These are phyloP conservation scores for Quercus alba DNA, from an alignment of 306 rosid genomes.

Conservation along the genomic window DNA sequence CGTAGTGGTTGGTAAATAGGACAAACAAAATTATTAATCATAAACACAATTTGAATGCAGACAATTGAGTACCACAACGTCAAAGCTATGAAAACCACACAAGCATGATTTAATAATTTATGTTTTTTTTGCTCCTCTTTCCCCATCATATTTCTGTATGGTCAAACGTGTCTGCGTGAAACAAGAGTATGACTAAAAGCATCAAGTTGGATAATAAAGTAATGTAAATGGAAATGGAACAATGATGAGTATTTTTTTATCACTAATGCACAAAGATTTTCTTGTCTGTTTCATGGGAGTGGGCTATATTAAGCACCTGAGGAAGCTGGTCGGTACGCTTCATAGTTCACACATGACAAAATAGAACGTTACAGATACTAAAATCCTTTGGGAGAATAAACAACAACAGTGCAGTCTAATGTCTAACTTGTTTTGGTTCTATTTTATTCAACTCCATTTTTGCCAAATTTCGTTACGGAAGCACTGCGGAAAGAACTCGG, in stretches of 20 bases:
- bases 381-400: too few relatives aligned
- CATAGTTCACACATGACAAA: neutral
- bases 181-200: neutral
- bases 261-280: neutral
- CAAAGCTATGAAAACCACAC: too few relatives aligned
- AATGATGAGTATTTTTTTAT: neutral
- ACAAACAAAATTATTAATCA: neutral
- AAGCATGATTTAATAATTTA: too few relatives aligned
- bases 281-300: neutral
- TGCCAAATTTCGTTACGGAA: neutral
- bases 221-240: neutral
- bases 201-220: neutral
- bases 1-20: neutral
- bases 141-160: neutral
- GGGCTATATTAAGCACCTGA: too few relatives aligned
- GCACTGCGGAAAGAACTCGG: neutral
- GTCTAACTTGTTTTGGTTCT: neutral
- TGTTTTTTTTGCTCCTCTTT: too few relatives aligned
- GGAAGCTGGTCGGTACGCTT: too few relatives aligned
- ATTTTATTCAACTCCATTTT: neutral
- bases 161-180: conserved; percentile 1
- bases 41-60: too few relatives aligned
- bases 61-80: too few relatives aligned
- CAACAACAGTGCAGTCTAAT: too few relatives aligned
- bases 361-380: neutral